These are phyloP conservation scores for Zygoascus biomembranicola DNA, from an alignment of 805 yeast species.

Conservation along the genomic window DNA sequence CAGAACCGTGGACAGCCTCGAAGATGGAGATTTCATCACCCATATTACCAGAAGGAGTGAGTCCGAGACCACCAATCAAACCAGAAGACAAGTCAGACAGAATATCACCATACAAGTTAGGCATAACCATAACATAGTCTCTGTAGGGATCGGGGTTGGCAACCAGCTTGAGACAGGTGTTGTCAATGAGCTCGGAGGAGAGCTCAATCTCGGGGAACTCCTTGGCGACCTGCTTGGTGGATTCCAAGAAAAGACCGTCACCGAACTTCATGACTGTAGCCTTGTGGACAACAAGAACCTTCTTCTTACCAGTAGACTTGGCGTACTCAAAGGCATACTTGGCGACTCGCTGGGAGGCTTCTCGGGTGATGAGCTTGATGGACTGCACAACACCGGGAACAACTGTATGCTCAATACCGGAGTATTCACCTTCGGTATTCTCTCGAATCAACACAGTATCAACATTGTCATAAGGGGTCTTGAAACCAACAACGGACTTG, in stretches of 20 bases:
- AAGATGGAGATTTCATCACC: slow-evolving; percentile 96
- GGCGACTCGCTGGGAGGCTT: slow-evolving; percentile 93
- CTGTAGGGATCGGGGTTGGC: slow-evolving; percentile 82
- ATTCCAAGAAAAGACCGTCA: slow-evolving; percentile 91
- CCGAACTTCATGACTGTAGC: slow-evolving; percentile 97
- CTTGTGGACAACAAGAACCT: slow-evolving; percentile 93
- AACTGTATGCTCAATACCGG: slow-evolving; percentile 97
- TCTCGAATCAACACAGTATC: slow-evolving; percentile 96
- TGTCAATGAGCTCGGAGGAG: slow-evolving; percentile 84
- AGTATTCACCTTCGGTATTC: slow-evolving; percentile 98
- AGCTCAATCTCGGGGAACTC: slow-evolving; percentile 87
- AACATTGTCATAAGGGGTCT: slow-evolving; percentile 83
- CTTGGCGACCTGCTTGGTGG: slow-evolving; percentile 81
- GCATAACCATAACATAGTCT: slow-evolving; percentile 94
- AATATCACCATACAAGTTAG: slow-evolving; percentile 98
- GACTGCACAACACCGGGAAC: slow-evolving; percentile 98
- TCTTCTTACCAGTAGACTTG: slow-evolving; percentile 73
- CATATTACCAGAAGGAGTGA: slow-evolving; percentile 99
- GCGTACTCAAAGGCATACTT: slow-evolving; percentile 98
- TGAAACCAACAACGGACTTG: slow-evolving; percentile 84
- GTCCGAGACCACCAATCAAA: slow-evolving; percentile 96
- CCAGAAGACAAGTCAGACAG: slow-evolving; percentile 97
- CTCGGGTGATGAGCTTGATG: slow-evolving; percentile 91
- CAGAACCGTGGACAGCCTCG: slow-evolving; percentile 99
- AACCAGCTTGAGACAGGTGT: slow-evolving; percentile 86